phyloP scores from a whole-genome alignment of 495 filamentous ascomycete species.

The Darksidea phi region DNA sequence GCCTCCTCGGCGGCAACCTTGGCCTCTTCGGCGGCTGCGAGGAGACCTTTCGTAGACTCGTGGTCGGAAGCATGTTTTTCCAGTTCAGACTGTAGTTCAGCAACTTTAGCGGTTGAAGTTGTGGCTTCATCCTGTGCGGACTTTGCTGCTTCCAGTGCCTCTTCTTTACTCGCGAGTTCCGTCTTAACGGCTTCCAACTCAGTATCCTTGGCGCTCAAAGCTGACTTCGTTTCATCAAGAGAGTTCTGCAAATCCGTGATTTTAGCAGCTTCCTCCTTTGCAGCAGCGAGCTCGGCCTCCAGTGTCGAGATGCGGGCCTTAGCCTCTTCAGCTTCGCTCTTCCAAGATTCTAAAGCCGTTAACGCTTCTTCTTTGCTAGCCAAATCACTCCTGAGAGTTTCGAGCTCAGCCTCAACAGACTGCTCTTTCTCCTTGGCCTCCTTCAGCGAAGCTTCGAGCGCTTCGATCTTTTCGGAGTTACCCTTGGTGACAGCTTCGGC shows the following conservation, averaged over 20 bases:
- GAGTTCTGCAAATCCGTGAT: background rate
- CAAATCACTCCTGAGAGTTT: background rate
- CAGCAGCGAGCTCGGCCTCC: background rate
- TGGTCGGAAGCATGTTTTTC: slow-evolving; percentile 19
- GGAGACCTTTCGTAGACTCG: slow-evolving; percentile 10
- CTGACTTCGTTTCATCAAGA: no score
- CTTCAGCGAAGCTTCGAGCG: slow-evolving; percentile 1
- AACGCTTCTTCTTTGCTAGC: background rate
- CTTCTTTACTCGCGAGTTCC: background rate
- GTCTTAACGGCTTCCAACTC: background rate
- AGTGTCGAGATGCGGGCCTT: background rate
- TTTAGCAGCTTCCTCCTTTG: background rate
- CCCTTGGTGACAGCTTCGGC: slow-evolving; percentile 19
- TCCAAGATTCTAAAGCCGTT: background rate
- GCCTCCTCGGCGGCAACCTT: slow-evolving; percentile 8
- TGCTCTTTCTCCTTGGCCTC: background rate
- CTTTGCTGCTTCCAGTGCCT: background rate
- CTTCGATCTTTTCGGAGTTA: slow-evolving; percentile 21
- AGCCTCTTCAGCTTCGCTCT: no score
- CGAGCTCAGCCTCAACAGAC: slow-evolving; percentile 37
- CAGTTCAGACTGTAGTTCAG: background rate
- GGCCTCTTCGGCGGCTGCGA: slow-evolving; percentile 16
- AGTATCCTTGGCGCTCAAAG: background rate
- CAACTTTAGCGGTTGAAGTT: background rate
- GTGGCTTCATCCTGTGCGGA: background rate